Base-by-base conservation (phyloP, 345 rosid species). In the Leavenworthia alabamica region DNA sequence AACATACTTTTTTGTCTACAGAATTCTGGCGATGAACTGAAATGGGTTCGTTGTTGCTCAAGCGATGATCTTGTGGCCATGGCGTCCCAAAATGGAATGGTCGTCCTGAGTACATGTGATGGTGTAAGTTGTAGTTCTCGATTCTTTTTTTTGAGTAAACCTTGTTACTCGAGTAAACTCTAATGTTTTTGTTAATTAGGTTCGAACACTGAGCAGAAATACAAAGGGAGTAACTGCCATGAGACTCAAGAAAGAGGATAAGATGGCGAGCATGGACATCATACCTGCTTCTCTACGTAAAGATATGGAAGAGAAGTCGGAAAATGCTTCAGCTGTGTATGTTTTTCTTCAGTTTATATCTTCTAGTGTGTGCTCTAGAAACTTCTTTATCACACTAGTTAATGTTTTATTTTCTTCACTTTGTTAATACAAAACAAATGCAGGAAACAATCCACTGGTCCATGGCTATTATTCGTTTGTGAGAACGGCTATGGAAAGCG, bases 21-120 rank as follows among this genome's bases (percentile, higher is more conserved):
- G 98, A 90, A 86, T 81, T 88, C 91, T 72, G 91, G 91, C 32
- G 98, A 92, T 77, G 88, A 89, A 70, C 77, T 92, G 58, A 92
- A 83, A 72, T 92, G 97, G 98, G 98, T 89, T 19, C 86, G 84
- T 7, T 82, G 88, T 55, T 89, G 98, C 75, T 62, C 89, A 64
- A 85, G 83, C 75, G 81, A 83, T 64, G 98, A 92, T 76, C 86
- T 89, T 54, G 88, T 89, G 53, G 97, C 97, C 33, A 85, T 92
- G 97, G 98, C 98, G 56, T 92, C 98, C 8, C 97, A 78, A 46
- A 86, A 89, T 40, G 98, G 97, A 85, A 82, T 77, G 93, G 97
- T 89, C 58, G 85, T 86, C 70, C 65, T 92, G 46, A 82, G 88
- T 70, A 78, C 93, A 46, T 86, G 93, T 52, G 90, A 82, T 46